Conservation (phyloP, 176 grass and related monocot genomes). For the Carex scoparia region DNA sequence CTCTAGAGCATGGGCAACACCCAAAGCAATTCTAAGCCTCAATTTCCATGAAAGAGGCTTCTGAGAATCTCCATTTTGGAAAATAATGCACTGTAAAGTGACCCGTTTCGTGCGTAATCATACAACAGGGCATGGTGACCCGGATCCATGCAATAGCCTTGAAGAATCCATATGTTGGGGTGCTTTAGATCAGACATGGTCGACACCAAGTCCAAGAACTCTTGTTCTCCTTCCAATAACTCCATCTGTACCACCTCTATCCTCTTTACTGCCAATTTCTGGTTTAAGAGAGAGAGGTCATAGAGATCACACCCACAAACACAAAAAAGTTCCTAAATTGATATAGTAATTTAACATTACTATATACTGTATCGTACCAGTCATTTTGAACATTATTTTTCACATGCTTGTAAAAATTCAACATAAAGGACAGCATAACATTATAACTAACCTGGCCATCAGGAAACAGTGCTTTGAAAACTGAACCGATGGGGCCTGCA, state of each 20-base stretch:
- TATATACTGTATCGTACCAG: not conserved
- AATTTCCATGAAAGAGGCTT: slow-evolving; percentile 87
- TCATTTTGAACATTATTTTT: not conserved
- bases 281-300: slow-evolving; percentile 8
- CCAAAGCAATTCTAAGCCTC: slow-evolving; percentile 83
- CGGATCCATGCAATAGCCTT: slow-evolving; percentile 83
- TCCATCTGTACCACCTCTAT: slow-evolving; percentile 71
- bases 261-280: slow-evolving; percentile 87
- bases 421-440: slow-evolving; percentile 14
- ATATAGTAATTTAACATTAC: too few relatives aligned
- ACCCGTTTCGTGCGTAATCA: slow-evolving; percentile 76
- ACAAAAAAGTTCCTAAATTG: too few relatives aligned
- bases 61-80: slow-evolving; percentile 33
- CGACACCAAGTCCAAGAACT: slow-evolving; percentile 71
- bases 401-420: not conserved
- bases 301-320: not conserved
- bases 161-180: slow-evolving; percentile 60
- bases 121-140: slow-evolving; percentile 63
- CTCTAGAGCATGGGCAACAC: slow-evolving; percentile 86
- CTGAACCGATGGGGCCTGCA: slow-evolving; percentile 70
- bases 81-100: slow-evolving; percentile 79
- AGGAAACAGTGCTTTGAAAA: slow-evolving; percentile 87
- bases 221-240: slow-evolving; percentile 80
- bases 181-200: slow-evolving; percentile 78
- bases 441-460: slow-evolving; percentile 68